Evolutionary conservation across 495 filamentous ascomycete genomes (phyloP).

Genomic region (Tirmania nivea): DNA sequence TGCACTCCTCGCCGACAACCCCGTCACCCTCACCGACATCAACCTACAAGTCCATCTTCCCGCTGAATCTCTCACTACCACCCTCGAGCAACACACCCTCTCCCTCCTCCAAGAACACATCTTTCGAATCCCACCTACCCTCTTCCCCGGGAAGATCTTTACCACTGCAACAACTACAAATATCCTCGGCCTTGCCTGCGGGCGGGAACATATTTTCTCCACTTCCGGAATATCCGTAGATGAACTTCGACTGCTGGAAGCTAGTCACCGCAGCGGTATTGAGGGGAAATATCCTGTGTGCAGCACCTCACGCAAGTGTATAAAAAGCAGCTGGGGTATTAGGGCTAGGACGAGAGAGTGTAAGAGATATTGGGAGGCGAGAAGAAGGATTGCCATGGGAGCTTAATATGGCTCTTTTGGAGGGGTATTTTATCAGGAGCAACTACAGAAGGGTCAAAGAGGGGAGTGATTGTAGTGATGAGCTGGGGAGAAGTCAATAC

Average conservation of each 20-base stretch:
- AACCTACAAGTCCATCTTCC: constrained; percentile 74
- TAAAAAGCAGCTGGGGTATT: too few species aligned
- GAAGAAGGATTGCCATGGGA: too few species aligned
- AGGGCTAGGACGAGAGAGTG: too few species aligned
- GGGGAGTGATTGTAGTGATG: constrained; percentile 47
- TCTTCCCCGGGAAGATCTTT: constrained; percentile 45
- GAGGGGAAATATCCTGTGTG: too few species aligned
- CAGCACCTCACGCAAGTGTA: too few species aligned
- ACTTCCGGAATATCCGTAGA: too few species aligned
- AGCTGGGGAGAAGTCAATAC: constrained; percentile 85
- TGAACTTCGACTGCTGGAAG: too few species aligned
- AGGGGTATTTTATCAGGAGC: too few species aligned
- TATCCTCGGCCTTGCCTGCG: constrained; percentile 58
- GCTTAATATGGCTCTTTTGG: too few species aligned
- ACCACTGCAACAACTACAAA: constrained; percentile 81
- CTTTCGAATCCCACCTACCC: constrained; percentile 31
- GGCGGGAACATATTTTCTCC: constrained; percentile 24
- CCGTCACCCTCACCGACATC: constrained; percentile 59
- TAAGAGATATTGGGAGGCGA: too few species aligned
- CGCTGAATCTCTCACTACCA: constrained; percentile 46
- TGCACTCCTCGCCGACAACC: constrained; percentile 62
- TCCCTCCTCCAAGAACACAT: constrained; percentile 41
- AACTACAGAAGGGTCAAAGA: too few species aligned
- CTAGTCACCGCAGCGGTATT: too few species aligned
- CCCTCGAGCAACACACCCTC: constrained; percentile 51